Evolutionary conservation across 2,329 filamentous ascomycete genomes (phyloP), one percentile per base, ranked within the genome.

Genomic region (Curvularia sp.): DNA sequence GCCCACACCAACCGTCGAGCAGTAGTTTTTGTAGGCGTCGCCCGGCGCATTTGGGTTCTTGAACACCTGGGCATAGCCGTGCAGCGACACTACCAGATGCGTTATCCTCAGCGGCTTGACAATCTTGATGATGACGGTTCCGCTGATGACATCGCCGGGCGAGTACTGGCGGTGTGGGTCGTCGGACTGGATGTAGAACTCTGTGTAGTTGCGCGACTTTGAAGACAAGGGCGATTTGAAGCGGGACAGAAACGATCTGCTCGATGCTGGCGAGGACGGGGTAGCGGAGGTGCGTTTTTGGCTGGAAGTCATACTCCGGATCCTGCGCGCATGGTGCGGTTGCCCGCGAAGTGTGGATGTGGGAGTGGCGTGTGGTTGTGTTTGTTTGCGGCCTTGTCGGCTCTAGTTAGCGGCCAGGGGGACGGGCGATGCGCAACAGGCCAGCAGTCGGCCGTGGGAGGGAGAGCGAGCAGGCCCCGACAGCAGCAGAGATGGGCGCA

Each of bases 21-120:
- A 76, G 60, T 80, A 79, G 44, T 71, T 78, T 33, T 83, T 81
- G 59, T 81, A 79, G 6, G 78, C 77, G 62, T 88, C 85, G 12
- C 84, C 83, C 48, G 83, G 83, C 38, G 86, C 84, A 66, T 87
- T 89, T 33, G 86, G 82, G 60, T 86, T 87, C 77, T 91, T 92
- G 79, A 88, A 91, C 47, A 93, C 90, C 71, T 91, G 88, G 55
- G 92, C 90, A 75, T 88, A 92, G 60, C 91, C 91, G 74, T 92
- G 89, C 53, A 95, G 80, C 60, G 88, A 86, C 62, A 94, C 89
- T 10, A 90, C 90, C 49, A 95, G 82, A 79, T 95, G 91, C 7
- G 91, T 94, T 69, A 95, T 86, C 67, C 90, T 85, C 61, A 92
- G 79, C 18, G 91, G 88, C 76, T 92, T 92, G 68, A 89, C 81